phyloP scores from a whole-genome alignment of 1,284 basidiomycete genomes.

The Hortiboletus rubellus region DNA sequence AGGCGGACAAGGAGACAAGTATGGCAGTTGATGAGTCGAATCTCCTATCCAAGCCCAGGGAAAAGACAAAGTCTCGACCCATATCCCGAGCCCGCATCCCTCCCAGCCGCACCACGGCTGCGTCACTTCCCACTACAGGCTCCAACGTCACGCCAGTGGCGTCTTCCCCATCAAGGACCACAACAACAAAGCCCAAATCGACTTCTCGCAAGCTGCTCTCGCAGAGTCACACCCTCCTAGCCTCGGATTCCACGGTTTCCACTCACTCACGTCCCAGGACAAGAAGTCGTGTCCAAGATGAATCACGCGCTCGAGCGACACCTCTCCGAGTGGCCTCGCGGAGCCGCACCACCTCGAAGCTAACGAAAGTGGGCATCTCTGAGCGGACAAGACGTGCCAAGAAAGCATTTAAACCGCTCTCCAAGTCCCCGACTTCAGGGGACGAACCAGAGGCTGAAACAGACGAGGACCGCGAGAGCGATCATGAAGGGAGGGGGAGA shows the following conservation, averaged over 20 bases:
- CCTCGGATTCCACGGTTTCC: slow-evolving; percentile 30
- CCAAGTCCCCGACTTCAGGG: slow-evolving; percentile 8
- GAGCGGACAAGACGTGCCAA: slow-evolving; percentile 4
- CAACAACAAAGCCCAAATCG: slow-evolving; percentile 15
- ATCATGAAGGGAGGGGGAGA: slow-evolving; percentile 24
- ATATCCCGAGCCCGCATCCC: slow-evolving; percentile 8
- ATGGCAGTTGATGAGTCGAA: slow-evolving; percentile 13
- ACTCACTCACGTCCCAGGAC: slow-evolving; percentile 24
- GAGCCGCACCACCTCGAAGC: slow-evolving; percentile 12
- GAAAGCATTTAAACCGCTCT: slow-evolving; percentile 1
- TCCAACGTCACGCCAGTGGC: background rate
- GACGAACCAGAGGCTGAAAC: slow-evolving; percentile 11
- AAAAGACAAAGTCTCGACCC: slow-evolving; percentile 19
- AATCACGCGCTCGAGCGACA: slow-evolving; percentile 11
- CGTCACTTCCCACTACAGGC: background rate
- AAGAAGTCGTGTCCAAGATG: slow-evolving; percentile 26
- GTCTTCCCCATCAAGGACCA: slow-evolving; percentile 4
- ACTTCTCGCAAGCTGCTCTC: slow-evolving; percentile 25
- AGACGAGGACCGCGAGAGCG: slow-evolving; percentile 14
- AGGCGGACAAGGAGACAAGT: background rate
- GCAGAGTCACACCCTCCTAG: slow-evolving; percentile 17
- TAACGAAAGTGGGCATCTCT: slow-evolving; percentile 2
- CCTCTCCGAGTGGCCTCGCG: background rate
- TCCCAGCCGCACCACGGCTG: slow-evolving; percentile 7
- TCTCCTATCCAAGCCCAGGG: slow-evolving; percentile 11